phyloP scores from a whole-genome alignment of 2,329 filamentous ascomycete species.

The Calycina marina region DNA sequence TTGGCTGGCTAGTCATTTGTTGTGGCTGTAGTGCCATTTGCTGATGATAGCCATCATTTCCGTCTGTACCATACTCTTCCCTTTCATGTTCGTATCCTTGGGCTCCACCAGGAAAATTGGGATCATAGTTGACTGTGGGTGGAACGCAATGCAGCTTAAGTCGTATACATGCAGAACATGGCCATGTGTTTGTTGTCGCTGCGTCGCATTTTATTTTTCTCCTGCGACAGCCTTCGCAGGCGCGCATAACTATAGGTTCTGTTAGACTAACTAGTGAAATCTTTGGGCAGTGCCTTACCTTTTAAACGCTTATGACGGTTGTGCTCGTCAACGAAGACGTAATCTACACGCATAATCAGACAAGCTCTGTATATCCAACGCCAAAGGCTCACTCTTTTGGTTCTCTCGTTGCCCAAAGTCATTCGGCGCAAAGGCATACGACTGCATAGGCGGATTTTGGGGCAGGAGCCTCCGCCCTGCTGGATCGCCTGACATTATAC shows the following conservation, averaged over 20 bases:
- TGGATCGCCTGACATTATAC: slow-evolving; percentile 43
- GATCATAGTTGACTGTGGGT: slow-evolving; percentile 33
- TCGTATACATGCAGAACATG: slow-evolving; percentile 83
- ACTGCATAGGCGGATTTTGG: slow-evolving; percentile 56
- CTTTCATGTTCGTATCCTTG: slow-evolving; percentile 35
- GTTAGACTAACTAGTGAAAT: slow-evolving; percentile 9
- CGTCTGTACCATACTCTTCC: slow-evolving; percentile 27
- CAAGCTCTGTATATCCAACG: too few species aligned
- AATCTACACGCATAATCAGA: too few species aligned
- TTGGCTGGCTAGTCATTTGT: slow-evolving; percentile 25
- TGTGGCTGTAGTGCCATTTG: slow-evolving; percentile 37
- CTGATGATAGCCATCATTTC: slow-evolving; percentile 35
- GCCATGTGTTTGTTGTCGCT: slow-evolving; percentile 93
- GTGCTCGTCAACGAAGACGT: slow-evolving; percentile 98
- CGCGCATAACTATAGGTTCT: slow-evolving; percentile 70
- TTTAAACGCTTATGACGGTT: slow-evolving; percentile 95
- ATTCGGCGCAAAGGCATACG: slow-evolving; percentile 60
- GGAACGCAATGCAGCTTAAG: slow-evolving; percentile 88
- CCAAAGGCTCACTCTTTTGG: slow-evolving; percentile 63
- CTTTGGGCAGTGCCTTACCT: slow-evolving; percentile 37
- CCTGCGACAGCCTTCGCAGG: slow-evolving; percentile 85
- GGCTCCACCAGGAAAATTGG: slow-evolving; percentile 16
- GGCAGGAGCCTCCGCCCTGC: slow-evolving; percentile 47
- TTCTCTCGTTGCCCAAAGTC: slow-evolving; percentile 54
- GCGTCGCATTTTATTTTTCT: slow-evolving; percentile 98